Percentiles rank a stretch among this genome's conserved stretches.
Conservation (phyloP, 1,284 basidiomycete species). For the Puccinia hordei region DNA sequence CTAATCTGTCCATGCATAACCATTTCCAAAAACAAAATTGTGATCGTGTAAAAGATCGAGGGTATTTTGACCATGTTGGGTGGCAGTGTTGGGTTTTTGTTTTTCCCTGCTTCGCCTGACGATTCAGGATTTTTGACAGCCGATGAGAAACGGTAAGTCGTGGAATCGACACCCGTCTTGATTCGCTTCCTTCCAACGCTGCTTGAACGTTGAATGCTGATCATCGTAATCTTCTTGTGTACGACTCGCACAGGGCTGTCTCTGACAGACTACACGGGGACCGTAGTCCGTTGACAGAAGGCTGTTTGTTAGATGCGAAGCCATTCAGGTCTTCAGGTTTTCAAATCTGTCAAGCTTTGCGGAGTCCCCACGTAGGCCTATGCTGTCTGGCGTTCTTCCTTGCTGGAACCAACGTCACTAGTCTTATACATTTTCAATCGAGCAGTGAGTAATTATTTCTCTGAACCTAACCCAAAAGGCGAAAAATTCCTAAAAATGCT, state of each 20-base stretch:
- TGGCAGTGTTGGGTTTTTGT: background rate
- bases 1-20: too few relatives aligned
- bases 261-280: background rate
- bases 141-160: background rate
- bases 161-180: background rate
- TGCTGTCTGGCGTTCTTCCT: constrained; percentile 11
- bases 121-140: background rate
- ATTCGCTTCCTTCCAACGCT: background rate
- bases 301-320: background rate
- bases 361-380: background rate
- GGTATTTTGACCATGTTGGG: background rate
- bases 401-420: background rate
- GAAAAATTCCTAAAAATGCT: background rate
- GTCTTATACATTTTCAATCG: background rate
- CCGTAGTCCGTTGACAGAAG: background rate
- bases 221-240: background rate
- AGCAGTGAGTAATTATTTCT: background rate
- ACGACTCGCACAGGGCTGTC: background rate
- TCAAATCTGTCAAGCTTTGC: background rate
- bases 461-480: background rate
- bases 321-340: constrained; percentile 17
- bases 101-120: background rate
- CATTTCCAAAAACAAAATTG: too few relatives aligned
- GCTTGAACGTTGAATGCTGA: background rate
- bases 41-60: background rate